Evolutionary conservation across 768 basidiomycete genomes (phyloP), one percentile per base, ranked within the genome.

Genomic region (Amanita subjunquillea): DNA sequence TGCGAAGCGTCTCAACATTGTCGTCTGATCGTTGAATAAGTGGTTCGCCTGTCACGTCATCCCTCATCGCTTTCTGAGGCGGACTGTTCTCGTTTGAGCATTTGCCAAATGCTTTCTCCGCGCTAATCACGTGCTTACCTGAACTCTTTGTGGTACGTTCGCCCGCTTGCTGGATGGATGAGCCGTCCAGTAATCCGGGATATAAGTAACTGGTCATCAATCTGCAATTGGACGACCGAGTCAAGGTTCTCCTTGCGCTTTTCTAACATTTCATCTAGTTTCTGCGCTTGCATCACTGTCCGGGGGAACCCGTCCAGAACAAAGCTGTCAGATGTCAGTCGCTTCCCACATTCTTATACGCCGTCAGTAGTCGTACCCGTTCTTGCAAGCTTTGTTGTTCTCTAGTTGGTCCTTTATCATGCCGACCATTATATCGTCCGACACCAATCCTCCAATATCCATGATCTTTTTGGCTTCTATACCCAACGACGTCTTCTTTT

Each of bases 281-380:
- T 98, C 70, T 94, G 80, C 2, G 96, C 96, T 63, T 99, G 96
- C 8, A 88, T 84, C 34, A 98, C 91, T 3, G 95, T 98, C 40
- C 96, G 85, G 39, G 96, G 96, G 81, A 99, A 99, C n/a, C 96
- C 96, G 63, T 99, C 96, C 48, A 99, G 77, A 53, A 99, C 96
- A 69, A 99, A 99, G 36, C 95, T 98, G 59, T 13, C 47, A 50
- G 22, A 15, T n/a, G n/a, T 50, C 4, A 41, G 36, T 22, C 2
- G 48, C 29, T 23, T 15, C 15, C 32, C 17, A 29, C 50, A 51
- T 54, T 44, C n/a, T 50, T 43, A 41, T 42, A 23, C 20, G 29
- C 20, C 71, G 30, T 66, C 92, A 68, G 3, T 10, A 68, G 3
- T 10, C 10, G 10, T 69, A 97, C 95, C 96, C 96, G 58, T 95